Evolutionary conservation across 1,284 basidiomycete species (phyloP).

Genomic region (Puccinia novopanici): DNA sequence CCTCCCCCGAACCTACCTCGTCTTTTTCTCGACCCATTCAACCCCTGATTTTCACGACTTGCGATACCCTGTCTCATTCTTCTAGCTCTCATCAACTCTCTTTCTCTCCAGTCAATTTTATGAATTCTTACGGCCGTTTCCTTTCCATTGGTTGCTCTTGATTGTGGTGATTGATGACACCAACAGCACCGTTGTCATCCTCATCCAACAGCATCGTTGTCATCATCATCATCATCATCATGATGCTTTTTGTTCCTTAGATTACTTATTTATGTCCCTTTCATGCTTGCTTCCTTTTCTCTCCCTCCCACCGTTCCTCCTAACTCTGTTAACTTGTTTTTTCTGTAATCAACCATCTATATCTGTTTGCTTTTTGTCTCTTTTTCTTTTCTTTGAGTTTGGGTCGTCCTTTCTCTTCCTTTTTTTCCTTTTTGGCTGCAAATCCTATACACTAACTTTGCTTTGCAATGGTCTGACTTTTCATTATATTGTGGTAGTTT

Average conservation of each 20-base stretch:
- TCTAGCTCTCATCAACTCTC: not conserved
- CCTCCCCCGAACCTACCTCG: not conserved
- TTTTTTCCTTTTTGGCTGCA: too few relatives aligned
- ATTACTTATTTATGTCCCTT: constrained; percentile 9
- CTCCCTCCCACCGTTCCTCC: too few relatives aligned
- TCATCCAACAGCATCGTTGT: not conserved
- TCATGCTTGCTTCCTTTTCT: not conserved
- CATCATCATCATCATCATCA: not conserved
- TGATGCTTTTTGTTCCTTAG: not conserved
- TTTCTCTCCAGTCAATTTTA: not conserved
- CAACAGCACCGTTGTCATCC: not conserved
- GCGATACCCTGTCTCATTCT: not conserved
- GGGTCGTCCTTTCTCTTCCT: too few relatives aligned
- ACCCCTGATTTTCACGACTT: not conserved
- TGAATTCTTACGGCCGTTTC: not conserved
- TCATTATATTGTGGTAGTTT: too few relatives aligned
- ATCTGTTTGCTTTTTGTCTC: too few relatives aligned
- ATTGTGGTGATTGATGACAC: not conserved
- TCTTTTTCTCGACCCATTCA: not conserved
- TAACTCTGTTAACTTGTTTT: too few relatives aligned
- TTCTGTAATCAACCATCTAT: too few relatives aligned
- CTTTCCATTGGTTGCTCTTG: not conserved
- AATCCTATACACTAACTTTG: too few relatives aligned
- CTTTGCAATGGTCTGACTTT: too few relatives aligned
- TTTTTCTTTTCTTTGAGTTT: too few relatives aligned